Percentiles rank a stretch among this genome's conserved stretches.
phyloP scores from a whole-genome alignment of 1,284 basidiomycete species.

The Chalciporus sp. region DNA sequence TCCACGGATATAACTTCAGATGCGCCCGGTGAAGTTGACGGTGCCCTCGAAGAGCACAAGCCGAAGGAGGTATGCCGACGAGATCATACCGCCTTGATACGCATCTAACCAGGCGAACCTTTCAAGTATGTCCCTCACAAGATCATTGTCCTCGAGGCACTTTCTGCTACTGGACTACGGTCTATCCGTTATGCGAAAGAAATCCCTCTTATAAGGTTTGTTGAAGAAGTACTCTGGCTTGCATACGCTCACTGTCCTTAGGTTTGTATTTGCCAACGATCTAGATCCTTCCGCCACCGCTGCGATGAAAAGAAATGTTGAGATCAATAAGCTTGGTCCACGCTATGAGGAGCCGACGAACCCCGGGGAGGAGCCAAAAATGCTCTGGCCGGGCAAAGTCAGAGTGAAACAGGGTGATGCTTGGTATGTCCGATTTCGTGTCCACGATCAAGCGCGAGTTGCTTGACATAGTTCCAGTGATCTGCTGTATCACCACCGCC shows the following conservation, averaged over 20 bases:
- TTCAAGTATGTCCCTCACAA: slow-evolving; percentile 58
- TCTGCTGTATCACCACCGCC: slow-evolving; percentile 90
- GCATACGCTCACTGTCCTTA: slow-evolving; percentile 12
- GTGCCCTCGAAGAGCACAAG: slow-evolving; percentile 1
- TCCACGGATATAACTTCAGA: neutral
- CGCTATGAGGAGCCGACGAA: slow-evolving; percentile 22
- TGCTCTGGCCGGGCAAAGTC: slow-evolving; percentile 57
- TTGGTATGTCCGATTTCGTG: slow-evolving; percentile 55
- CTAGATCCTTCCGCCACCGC: slow-evolving; percentile 82
- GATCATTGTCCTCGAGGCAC: slow-evolving; percentile 89
- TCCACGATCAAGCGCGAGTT: neutral
- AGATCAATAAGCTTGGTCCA: slow-evolving; percentile 81
- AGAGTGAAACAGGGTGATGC: slow-evolving; percentile 90
- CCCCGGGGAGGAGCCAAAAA: slow-evolving; percentile 18
- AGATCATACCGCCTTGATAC: neutral
- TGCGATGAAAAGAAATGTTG: slow-evolving; percentile 88
- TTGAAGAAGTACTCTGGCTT: neutral
- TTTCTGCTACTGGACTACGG: slow-evolving; percentile 94
- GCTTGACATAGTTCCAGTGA: slow-evolving; percentile 48
- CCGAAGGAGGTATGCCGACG: slow-evolving; percentile 27
- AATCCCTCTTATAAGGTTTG: slow-evolving; percentile 86
- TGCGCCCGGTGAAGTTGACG: slow-evolving; percentile 1
- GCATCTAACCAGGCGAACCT: slow-evolving; percentile 7
- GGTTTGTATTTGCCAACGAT: slow-evolving; percentile 94
- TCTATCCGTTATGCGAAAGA: slow-evolving; percentile 98